phyloP scores from a whole-genome alignment of 2,329 filamentous ascomycete genomes.

The Penicillium hordei region DNA sequence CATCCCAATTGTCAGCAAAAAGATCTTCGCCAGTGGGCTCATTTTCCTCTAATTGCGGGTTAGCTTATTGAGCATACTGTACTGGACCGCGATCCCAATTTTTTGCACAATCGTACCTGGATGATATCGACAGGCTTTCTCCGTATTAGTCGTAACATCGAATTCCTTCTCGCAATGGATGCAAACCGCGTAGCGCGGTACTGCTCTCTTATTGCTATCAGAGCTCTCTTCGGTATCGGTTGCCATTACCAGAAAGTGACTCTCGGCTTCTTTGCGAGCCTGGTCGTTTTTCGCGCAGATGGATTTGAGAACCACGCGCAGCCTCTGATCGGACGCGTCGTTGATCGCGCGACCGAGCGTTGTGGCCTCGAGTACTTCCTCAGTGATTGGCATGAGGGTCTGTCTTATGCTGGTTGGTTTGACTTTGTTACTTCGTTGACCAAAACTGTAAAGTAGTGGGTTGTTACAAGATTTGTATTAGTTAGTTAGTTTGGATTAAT shows the following conservation, averaged over 20 bases:
- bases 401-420: neutral
- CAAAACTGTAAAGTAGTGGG: neutral
- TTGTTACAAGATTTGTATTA: neutral
- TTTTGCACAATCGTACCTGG: neutral
- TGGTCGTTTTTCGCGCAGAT: neutral
- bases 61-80: no score
- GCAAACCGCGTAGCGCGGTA: neutral
- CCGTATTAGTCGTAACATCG: neutral
- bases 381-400: neutral
- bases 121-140: neutral
- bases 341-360: neutral
- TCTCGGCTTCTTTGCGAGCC: slow-evolving; percentile 2
- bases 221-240: neutral
- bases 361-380: neutral
- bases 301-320: neutral
- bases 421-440: neutral
- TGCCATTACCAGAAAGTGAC: neutral
- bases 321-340: neutral
- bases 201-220: neutral
- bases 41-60: neutral
- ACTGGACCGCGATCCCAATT: neutral
- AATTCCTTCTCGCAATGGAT: neutral
- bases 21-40: neutral
- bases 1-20: neutral
- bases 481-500: no score